Conservation (phyloP, 768 basidiomycete genomes). For the Lentinula boryana region DNA sequence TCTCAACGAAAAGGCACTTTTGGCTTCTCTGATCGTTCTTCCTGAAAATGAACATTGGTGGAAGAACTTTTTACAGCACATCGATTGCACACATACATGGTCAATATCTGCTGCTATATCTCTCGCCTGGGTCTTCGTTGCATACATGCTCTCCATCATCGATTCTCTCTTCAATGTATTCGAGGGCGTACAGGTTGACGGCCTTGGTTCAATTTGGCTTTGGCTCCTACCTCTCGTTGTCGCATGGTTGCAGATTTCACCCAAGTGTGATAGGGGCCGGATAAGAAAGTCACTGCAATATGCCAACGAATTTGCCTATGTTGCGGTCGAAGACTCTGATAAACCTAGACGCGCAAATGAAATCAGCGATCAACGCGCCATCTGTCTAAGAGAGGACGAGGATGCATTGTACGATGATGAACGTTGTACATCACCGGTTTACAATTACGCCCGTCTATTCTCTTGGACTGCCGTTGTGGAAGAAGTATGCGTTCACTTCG, state of each 20-base stretch:
- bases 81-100: slow-evolving; percentile 34
- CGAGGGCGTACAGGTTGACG: slow-evolving; percentile 17
- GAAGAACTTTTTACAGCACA: slow-evolving; percentile 21
- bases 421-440: slow-evolving; percentile 16
- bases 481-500: slow-evolving; percentile 8
- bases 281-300: slow-evolving; percentile 20
- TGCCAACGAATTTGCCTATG: slow-evolving; percentile 22
- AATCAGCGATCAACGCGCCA: slow-evolving; percentile 1
- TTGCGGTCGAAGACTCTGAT: slow-evolving; percentile 11
- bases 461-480: slow-evolving; percentile 13
- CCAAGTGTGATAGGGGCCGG: slow-evolving; percentile 28
- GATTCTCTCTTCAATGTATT: slow-evolving; percentile 20
- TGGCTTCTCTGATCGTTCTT: slow-evolving; percentile 36
- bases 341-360: slow-evolving; percentile 2
- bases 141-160: slow-evolving; percentile 32
- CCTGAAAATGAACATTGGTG: slow-evolving; percentile 39
- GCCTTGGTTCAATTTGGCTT: slow-evolving; percentile 34
- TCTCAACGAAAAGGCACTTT: slow-evolving; percentile 14
- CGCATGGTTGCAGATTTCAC: slow-evolving; percentile 35
- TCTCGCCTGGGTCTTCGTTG: slow-evolving; percentile 38
- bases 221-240: slow-evolving; percentile 36
- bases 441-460: slow-evolving; percentile 16
- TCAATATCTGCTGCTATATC: slow-evolving; percentile 30
- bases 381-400: background rate
- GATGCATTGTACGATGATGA: slow-evolving; percentile 11